Evolutionary conservation across 2,329 filamentous ascomycete species (phyloP).

Genomic region (Trichoderma afroharzianum): DNA sequence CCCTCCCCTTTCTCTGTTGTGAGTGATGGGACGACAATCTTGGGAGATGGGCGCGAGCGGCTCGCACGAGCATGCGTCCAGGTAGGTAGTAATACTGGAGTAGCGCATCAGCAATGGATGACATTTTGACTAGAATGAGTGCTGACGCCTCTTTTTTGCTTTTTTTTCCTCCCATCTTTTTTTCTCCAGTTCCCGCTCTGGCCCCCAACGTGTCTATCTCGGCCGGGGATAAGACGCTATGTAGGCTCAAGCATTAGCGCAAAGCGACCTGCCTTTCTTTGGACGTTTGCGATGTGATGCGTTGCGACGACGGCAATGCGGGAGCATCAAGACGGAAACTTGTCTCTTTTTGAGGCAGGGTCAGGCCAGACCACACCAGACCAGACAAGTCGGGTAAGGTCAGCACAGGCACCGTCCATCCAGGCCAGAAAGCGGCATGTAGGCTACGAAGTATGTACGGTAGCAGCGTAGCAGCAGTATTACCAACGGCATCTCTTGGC

Average conservation of each 20-base stretch:
- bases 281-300: not conserved
- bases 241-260: conserved; percentile 1
- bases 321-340: not conserved
- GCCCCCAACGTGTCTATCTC: not conserved
- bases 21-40: not conserved
- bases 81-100: not conserved
- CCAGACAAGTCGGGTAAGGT: not conserved
- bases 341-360: not conserved
- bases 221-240: conserved; percentile 1
- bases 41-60: not conserved
- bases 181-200: not conserved
- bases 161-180: no score
- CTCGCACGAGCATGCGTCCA: not conserved
- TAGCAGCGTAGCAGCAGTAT: not conserved
- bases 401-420: not conserved
- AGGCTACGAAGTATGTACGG: not conserved
- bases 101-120: conserved; percentile 7
- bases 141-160: not conserved
- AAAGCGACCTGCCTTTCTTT: conserved; percentile 1
- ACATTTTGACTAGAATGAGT: not conserved
- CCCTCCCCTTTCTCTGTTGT: not conserved
- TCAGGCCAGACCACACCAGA: not conserved
- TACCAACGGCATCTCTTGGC: not conserved
- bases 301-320: conserved; percentile 10
- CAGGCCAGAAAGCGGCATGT: not conserved